Base-by-base conservation (phyloP, 2,329 filamentous ascomycete species). In the Teratosphaeria nubilosa region DNA sequence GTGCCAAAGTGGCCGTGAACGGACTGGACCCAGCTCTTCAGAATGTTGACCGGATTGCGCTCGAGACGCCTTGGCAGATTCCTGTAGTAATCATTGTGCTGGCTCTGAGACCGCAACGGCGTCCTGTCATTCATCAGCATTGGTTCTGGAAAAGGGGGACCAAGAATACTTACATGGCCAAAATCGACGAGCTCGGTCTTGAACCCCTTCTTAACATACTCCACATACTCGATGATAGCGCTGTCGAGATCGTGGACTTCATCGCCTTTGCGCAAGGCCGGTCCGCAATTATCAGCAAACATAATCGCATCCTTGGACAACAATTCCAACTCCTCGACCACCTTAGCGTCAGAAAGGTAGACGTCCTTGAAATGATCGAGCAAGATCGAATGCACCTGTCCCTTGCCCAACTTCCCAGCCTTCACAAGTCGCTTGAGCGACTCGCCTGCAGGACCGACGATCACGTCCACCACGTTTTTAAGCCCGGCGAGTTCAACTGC, bases 241-340 rank as follows among this genome's bases (percentile, higher is more conserved):
- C 41, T 48, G 16, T 48, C 41, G 10, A 22, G 22, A 20, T 48
- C 41, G 16, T n/a, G 16, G 9, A 10, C 41, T 22, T 48, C 20
- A 10, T n/a, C 41, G 7, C n/a, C 41, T 11, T 22, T 48, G n/a
- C n/a, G 41, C n/a, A 48, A 48, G 20, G 41, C 41, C n/a, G 41
- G 41, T 10, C 41, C 41, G 22, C 41, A 48, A 48, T 79, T 78
- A 61, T 79, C 76, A 1, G 76, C 76, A 2, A 73, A 70, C 6
- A 77, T 60, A 5, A 75, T 62, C 0, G 67, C 69, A 1, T 74
- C 73, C 20, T 63, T 59, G 2, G 58, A 65, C 31, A 75, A 64
- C 27, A 76, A 55, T 1, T 63, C 61, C 30, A 74, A 58, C 9
- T 72, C 63, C 59, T 76, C 72, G 55, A 66, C 67, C 4, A 73